Conservation (phyloP, 495 filamentous ascomycete genomes). For the Rostrohypoxylon terebratum region DNA sequence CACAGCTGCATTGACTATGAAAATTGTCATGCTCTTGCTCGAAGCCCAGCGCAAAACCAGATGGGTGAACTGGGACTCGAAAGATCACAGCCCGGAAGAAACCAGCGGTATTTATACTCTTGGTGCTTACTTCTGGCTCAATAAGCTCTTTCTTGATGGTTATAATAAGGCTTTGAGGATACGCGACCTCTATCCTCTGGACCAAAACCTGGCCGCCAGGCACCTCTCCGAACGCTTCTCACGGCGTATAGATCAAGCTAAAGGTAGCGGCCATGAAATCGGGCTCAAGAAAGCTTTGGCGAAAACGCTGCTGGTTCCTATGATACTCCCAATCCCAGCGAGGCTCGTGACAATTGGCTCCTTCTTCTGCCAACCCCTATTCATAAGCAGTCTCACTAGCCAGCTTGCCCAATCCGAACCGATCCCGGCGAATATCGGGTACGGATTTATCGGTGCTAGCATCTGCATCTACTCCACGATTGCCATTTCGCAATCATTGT, state of each 20-base stretch:
- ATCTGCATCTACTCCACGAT: conserved; percentile 70
- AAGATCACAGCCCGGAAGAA: conserved; percentile 65
- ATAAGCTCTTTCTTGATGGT: conserved; percentile 62
- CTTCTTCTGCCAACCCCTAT: conserved; percentile 72
- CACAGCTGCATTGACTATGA: conserved; percentile 59
- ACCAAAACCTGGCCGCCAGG: conserved; percentile 57
- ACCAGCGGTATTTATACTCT: conserved; percentile 67
- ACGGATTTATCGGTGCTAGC: conserved; percentile 75
- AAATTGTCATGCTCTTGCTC: conserved; percentile 60
- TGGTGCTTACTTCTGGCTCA: conserved; percentile 72
- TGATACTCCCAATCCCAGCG: conserved; percentile 64
- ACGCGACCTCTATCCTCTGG: conserved; percentile 56
- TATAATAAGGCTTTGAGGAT: conserved; percentile 55
- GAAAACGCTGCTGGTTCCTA: conserved; percentile 40
- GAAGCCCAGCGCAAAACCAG: conserved; percentile 66
- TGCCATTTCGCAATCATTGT: conserved; percentile 64
- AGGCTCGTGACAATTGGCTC: conserved; percentile 68
- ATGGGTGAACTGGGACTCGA: conserved; percentile 52
- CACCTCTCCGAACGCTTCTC: conserved; percentile 55
- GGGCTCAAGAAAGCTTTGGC: conserved; percentile 28
- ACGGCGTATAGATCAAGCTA: conserved; percentile 45
- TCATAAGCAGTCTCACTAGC: conserved; percentile 63
- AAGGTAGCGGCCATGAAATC: conserved; percentile 39
- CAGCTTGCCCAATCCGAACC: conserved; percentile 31
- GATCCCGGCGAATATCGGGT: conserved; percentile 55